phyloP scores from a whole-genome alignment of 202 grass and related monocot genomes.

The Dendrocalamus latiflorus region DNA sequence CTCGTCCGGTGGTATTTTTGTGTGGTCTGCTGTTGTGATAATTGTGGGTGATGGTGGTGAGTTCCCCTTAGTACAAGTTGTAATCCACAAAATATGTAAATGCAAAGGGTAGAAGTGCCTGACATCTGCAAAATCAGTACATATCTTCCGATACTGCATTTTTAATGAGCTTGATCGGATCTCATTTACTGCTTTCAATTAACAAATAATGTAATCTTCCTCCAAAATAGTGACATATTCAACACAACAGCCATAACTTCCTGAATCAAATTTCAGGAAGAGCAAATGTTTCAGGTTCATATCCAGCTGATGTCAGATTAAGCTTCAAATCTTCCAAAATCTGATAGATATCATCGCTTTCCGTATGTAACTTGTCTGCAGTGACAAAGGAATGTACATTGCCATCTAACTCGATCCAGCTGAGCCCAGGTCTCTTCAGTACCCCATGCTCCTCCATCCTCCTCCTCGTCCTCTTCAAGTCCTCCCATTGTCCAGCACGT shows the following conservation, averaged over 20 bases:
- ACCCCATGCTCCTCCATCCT: conserved; percentile 37
- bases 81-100: not conserved
- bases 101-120: not conserved
- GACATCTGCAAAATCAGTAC: not conserved
- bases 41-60: not conserved
- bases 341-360: conserved; percentile 38
- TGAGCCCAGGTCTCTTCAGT: conserved; percentile 46
- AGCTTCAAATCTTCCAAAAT: conserved; percentile 35
- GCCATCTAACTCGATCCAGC: conserved; percentile 54
- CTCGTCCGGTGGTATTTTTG: conserved; percentile 34
- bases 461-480: conserved; percentile 43
- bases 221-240: too few relatives aligned
- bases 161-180: too few relatives aligned
- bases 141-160: too few relatives aligned
- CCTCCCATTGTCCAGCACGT: conserved; percentile 36
- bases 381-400: conserved; percentile 47
- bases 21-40: conserved; percentile 9
- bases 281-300: conserved; percentile 20
- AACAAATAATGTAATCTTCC: too few relatives aligned
- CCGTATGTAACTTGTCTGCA: conserved; percentile 36
- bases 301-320: conserved; percentile 27
- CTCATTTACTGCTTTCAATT: too few relatives aligned
- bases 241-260: not conserved
- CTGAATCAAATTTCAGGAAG: conserved; percentile 18
- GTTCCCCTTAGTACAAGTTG: not conserved